Percentiles rank a stretch among this genome's conserved stretches.
Conservation (phyloP, 1,139 yeast species). For the Suhomyces anneliseae region DNA sequence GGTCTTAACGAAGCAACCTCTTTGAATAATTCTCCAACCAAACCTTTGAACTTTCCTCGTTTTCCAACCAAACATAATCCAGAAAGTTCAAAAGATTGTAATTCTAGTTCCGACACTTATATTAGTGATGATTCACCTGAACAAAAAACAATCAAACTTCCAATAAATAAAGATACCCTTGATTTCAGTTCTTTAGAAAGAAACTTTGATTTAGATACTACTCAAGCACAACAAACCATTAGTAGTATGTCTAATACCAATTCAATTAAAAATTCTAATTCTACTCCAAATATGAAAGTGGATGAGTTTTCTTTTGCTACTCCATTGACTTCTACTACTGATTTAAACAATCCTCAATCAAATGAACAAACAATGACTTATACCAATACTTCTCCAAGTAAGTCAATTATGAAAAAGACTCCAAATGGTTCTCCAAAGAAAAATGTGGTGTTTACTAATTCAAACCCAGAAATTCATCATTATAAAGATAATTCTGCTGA, state of each 20-base stretch:
- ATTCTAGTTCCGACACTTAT: slow-evolving; percentile 46
- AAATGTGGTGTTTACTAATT: slow-evolving; percentile 37
- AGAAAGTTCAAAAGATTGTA: slow-evolving; percentile 27
- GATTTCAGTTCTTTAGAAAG: slow-evolving; percentile 23
- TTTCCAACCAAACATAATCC: slow-evolving; percentile 8
- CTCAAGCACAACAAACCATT: slow-evolving; percentile 15
- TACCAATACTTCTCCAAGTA: slow-evolving; percentile 33
- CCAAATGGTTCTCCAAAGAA: slow-evolving; percentile 38
- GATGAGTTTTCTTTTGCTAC: slow-evolving; percentile 35
- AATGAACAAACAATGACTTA: not conserved
- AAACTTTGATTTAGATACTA: slow-evolving; percentile 28
- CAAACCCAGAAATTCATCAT: slow-evolving; percentile 39
- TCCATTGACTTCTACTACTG: slow-evolving; percentile 27
- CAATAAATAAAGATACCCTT: slow-evolving; percentile 2
- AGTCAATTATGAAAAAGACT: slow-evolving; percentile 42
- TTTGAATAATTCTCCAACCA: slow-evolving; percentile 32
- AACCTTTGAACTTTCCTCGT: slow-evolving; percentile 34
- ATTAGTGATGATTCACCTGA: slow-evolving; percentile 32
- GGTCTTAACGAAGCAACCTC: slow-evolving; percentile 13
- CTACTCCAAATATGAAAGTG: slow-evolving; percentile 11
- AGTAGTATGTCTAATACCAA: not conserved
- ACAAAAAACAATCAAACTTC: not conserved
- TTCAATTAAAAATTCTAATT: slow-evolving; percentile 14
- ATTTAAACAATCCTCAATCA: slow-evolving; percentile 15
- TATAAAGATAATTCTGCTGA: slow-evolving; percentile 21